Conservation (phyloP, 2,329 filamentous ascomycete genomes). For the Cordyceps farinosa region DNA sequence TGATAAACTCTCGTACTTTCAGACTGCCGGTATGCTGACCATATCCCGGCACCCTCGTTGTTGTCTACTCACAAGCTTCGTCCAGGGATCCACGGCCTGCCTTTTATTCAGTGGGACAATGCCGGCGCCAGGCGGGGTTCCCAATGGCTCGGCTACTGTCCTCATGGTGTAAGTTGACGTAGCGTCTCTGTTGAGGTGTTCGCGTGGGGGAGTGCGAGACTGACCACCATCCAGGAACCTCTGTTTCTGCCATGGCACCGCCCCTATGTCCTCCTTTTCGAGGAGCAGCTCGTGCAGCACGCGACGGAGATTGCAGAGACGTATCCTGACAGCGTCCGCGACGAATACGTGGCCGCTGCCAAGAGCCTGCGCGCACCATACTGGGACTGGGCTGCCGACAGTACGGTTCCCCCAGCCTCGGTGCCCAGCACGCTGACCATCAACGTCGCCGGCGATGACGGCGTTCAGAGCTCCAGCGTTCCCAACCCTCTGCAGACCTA, state of each 20-base stretch:
- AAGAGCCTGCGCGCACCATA: conserved; percentile 39
- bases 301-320: conserved; percentile 38
- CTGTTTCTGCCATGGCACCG: conserved; percentile 47
- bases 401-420: conserved; percentile 34
- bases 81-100: conserved; percentile 28
- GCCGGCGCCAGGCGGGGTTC: conserved; percentile 15
- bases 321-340: conserved; percentile 31
- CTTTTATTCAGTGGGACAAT: conserved; percentile 31
- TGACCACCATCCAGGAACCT: conserved; percentile 31
- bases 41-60: too few relatives aligned
- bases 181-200: background rate
- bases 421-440: conserved; percentile 11
- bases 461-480: conserved; percentile 25
- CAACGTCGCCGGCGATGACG: conserved; percentile 16
- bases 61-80: background rate
- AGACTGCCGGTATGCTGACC: conserved; percentile 34
- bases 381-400: conserved; percentile 45
- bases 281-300: conserved; percentile 44
- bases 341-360: conserved; percentile 36
- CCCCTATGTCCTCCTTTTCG: conserved; percentile 45
- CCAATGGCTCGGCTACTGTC: conserved; percentile 33
- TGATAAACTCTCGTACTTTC: conserved; percentile 40
- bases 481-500: conserved; percentile 48
- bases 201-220: background rate
- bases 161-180: conserved; percentile 33